phyloP scores from a whole-genome alignment of 169 alveolate genomes.

The Condylostoma magnum region DNA sequence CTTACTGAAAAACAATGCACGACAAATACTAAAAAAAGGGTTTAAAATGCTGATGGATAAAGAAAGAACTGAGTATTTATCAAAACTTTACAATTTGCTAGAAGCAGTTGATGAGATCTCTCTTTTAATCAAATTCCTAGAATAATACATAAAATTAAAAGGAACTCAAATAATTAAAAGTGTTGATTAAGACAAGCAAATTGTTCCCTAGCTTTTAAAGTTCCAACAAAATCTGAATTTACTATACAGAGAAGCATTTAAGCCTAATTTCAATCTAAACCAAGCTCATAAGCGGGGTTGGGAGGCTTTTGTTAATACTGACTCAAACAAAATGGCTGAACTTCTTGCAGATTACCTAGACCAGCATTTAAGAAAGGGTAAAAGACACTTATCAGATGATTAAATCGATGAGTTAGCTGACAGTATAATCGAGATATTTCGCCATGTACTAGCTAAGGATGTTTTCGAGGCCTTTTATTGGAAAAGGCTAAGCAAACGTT shows the following conservation, averaged over 20 bases:
- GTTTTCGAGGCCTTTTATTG: constrained; percentile 62
- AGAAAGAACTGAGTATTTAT: constrained; percentile 26
- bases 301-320: constrained; percentile 36
- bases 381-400: constrained; percentile 36
- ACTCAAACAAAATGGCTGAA: constrained; percentile 30
- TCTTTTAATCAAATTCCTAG: constrained; percentile 25
- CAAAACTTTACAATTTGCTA: constrained; percentile 24
- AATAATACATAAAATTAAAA: background rate
- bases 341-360: constrained; percentile 50
- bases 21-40: constrained; percentile 28
- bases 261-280: constrained; percentile 23
- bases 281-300: constrained; percentile 29
- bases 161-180: constrained; percentile 34
- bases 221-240: constrained; percentile 30
- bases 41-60: constrained; percentile 20
- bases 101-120: constrained; percentile 14
- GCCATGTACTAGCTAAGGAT: constrained; percentile 58
- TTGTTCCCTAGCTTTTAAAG: constrained; percentile 33
- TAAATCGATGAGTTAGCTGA: constrained; percentile 33
- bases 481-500: constrained; percentile 50
- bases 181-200: constrained; percentile 23
- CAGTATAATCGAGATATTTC: constrained; percentile 44
- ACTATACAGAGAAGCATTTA: constrained; percentile 37
- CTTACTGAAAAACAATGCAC: constrained; percentile 9
- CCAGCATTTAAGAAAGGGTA: constrained; percentile 38